Evolutionary conservation across 2,329 filamentous ascomycete genomes (phyloP).

Genomic region (Diaporthe vaccinii): DNA sequence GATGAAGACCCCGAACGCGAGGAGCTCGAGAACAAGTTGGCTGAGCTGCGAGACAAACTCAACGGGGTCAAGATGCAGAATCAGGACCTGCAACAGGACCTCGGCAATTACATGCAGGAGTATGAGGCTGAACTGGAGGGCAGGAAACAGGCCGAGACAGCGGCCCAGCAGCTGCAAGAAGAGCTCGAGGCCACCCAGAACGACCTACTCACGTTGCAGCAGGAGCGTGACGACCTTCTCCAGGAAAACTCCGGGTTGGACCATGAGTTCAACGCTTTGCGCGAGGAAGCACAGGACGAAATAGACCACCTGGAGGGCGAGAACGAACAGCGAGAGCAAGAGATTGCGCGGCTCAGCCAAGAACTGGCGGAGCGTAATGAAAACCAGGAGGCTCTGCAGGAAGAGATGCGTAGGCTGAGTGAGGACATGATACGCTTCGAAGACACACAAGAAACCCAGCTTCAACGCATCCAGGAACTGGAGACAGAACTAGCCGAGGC

Average conservation of each 20-base stretch:
- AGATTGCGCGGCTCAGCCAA: constrained; percentile 76
- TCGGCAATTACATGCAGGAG: constrained; percentile 84
- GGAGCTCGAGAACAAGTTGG: constrained; percentile 86
- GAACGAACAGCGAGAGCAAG: constrained; percentile 78
- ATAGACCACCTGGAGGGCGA: constrained; percentile 78
- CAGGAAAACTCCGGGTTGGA: constrained; percentile 72
- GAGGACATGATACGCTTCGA: constrained; percentile 89
- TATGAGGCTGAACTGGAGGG: constrained; percentile 79
- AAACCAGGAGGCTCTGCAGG: constrained; percentile 91
- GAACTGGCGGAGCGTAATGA: constrained; percentile 84
- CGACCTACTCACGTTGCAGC: constrained; percentile 83
- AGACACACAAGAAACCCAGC: constrained; percentile 86
- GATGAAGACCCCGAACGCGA: constrained; percentile 85
- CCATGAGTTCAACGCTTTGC: constrained; percentile 71
- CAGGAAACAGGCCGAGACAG: constrained; percentile 71
- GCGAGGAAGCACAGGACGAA: constrained; percentile 75
- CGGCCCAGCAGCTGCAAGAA: constrained; percentile 76
- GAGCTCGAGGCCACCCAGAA: constrained; percentile 85
- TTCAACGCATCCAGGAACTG: constrained; percentile 83
- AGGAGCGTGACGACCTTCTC: constrained; percentile 88
- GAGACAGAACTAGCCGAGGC: constrained; percentile 86
- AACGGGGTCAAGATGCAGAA: constrained; percentile 90
- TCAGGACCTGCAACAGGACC: constrained; percentile 86
- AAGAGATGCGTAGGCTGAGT: constrained; percentile 93
- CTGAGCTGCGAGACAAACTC: constrained; percentile 86